Evolutionary conservation across 2,329 filamentous ascomycete species (phyloP).

Genomic region (Trichoderma simmonsii): DNA sequence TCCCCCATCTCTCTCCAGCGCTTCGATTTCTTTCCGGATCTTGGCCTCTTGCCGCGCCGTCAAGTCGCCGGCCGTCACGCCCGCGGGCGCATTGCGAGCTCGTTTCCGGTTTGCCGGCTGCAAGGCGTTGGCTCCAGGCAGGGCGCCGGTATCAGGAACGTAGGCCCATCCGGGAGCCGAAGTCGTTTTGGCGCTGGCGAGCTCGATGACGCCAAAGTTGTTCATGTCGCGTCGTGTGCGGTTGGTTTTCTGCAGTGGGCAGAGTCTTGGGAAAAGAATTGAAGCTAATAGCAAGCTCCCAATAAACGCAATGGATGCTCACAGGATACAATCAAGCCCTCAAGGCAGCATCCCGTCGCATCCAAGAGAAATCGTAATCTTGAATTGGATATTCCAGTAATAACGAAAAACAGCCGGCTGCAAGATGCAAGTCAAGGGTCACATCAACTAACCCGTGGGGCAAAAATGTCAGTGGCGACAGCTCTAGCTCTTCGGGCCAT

Average conservation of each 20-base stretch:
- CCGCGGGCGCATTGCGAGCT: slow-evolving; percentile 55
- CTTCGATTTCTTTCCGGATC: slow-evolving; percentile 74
- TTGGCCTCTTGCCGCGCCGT: slow-evolving; percentile 81
- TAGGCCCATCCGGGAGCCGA: slow-evolving; percentile 88
- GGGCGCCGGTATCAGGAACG: slow-evolving; percentile 69
- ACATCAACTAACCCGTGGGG: neutral
- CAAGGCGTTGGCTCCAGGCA: slow-evolving; percentile 50
- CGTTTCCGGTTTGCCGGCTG: slow-evolving; percentile 65
- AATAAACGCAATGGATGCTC: neutral
- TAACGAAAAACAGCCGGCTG: neutral
- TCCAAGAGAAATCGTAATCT: neutral
- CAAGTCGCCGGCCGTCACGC: slow-evolving; percentile 59
- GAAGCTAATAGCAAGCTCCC: neutral
- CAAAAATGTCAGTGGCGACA: slow-evolving; percentile 1
- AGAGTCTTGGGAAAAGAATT: neutral
- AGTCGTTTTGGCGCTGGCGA: slow-evolving; percentile 67
- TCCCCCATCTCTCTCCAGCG: slow-evolving; percentile 77
- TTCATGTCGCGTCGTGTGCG: slow-evolving; percentile 43
- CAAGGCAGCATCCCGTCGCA: neutral
- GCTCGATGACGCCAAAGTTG: slow-evolving; percentile 76
- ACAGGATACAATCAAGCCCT: neutral
- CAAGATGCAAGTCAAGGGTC: neutral
- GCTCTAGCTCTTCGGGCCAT: slow-evolving; percentile 11
- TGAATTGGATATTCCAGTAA: neutral
- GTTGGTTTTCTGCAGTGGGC: neutral